Base-by-base conservation (phyloP, 306 rosid species). In the Vigna hirtella region DNA sequence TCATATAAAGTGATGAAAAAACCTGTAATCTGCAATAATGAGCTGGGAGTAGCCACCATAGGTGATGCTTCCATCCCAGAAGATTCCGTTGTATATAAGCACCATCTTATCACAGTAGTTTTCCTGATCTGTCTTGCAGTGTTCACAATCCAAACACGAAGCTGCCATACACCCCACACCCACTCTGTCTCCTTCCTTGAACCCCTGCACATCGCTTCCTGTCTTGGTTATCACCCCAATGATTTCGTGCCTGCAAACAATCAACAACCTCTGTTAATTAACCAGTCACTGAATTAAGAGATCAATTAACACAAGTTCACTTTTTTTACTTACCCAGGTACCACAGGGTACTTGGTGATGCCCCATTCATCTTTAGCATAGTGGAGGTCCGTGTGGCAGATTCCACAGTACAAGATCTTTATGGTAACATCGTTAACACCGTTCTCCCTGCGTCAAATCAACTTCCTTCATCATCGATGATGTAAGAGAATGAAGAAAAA, bases 51-150 rank as follows among this genome's bases (percentile, higher is more conserved):
- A 91, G 51, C 97, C 97, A 36, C 97, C 97, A 16, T 91, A 90
- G 53, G 94, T 91, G 43, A 91, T 77, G 77, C 84, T 87, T n/a
- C 97, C 97, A 76, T 91, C 97, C 97, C 94, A 90, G 89, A 91
- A 90, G 72, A 91, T 14, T 18, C 97, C 91, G 4, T 91, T 91
- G 81, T 88, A 90, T 0, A 80, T 32, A 47, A 88, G 87, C 73
- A 87, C 87, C 28, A 85, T 0, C 3, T 87, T 69, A 0, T 84
- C 86, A 26, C 97, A 91, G 85, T 91, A 91, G 22, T 91, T 89
- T 77, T 91, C 94, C 38, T 85, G 83, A 49, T 84, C 79, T 12
- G 13, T 72, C 0, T 82, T 76, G 79, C 97, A 91, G 34, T 80
- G 51, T 22, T 91, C 89, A 32, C 97, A 91, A 5, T 85, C 79